A percentile compares a stretch with the other conserved stretches of the same genome.
phyloP scores from a whole-genome alignment of 78 protist genomes.

The Paulinella micropora region DNA sequence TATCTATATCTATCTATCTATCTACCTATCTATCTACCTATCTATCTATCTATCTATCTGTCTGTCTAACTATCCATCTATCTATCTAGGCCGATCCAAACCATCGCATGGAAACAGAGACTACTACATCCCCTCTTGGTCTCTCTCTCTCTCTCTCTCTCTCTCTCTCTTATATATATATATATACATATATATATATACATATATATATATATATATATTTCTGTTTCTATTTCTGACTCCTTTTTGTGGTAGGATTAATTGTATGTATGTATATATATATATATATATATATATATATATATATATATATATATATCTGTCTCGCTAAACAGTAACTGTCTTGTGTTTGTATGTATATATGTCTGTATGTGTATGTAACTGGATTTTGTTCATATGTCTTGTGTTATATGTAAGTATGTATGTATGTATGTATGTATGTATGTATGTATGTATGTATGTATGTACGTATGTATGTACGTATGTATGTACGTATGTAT shows the following conservation, averaged over 20 bases:
- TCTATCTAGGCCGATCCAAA: no score
- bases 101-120: no score
- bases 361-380: not conserved
- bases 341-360: not conserved
- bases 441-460: not conserved
- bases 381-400: not conserved
- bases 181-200: not conserved
- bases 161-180: not conserved
- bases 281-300: not conserved
- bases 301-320: not conserved
- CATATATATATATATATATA: not conserved
- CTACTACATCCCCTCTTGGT: no score
- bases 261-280: not conserved
- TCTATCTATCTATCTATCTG: no score
- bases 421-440: not conserved
- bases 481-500: not conserved
- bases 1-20: no score
- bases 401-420: not conserved
- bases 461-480: not conserved
- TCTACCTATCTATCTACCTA: no score
- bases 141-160: not conserved
- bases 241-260: not conserved
- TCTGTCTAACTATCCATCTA: no score
- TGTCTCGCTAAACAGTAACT: not conserved
- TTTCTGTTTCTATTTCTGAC: not conserved